Percentiles rank a stretch among this genome's conserved stretches.
phyloP scores from a whole-genome alignment of 257 asterid genomes.

The Gentiana straminea region DNA sequence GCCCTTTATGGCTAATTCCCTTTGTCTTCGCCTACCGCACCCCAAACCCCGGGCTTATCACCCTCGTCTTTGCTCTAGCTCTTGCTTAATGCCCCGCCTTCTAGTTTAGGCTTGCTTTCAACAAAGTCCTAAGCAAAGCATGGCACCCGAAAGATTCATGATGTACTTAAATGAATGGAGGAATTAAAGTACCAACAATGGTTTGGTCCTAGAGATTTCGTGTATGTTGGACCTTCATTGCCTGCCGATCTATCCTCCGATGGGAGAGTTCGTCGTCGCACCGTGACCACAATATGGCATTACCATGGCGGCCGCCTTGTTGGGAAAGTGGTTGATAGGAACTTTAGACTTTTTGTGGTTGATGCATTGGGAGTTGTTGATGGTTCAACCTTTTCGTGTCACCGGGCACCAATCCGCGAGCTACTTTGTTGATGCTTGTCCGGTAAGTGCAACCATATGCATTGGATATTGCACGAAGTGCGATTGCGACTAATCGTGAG shows the following conservation, averaged over 20 bases:
- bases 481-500: neutral
- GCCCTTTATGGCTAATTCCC: no score
- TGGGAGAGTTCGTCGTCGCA: slow-evolving; percentile 62
- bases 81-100: no score
- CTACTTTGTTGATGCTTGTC: slow-evolving; percentile 81
- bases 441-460: slow-evolving; percentile 22
- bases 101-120: no score
- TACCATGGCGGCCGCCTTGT: slow-evolving; percentile 74
- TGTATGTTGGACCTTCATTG: slow-evolving; percentile 54
- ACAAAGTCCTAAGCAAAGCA: neutral
- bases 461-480: no score
- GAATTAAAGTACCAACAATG: no score
- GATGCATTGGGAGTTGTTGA: slow-evolving; percentile 49
- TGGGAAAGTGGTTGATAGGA: slow-evolving; percentile 54
- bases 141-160: slow-evolving; percentile 35
- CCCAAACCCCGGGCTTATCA: no score
- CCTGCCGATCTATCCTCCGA: slow-evolving; percentile 36
- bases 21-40: no score
- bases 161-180: no score
- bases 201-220: slow-evolving; percentile 50
- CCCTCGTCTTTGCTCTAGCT: no score
- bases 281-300: slow-evolving; percentile 84
- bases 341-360: slow-evolving; percentile 41
- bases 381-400: slow-evolving; percentile 51
- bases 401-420: slow-evolving; percentile 82